Evolutionary conservation across 2,329 filamentous ascomycete genomes (phyloP).

Genomic region (Colletotrichum plurivorum): DNA sequence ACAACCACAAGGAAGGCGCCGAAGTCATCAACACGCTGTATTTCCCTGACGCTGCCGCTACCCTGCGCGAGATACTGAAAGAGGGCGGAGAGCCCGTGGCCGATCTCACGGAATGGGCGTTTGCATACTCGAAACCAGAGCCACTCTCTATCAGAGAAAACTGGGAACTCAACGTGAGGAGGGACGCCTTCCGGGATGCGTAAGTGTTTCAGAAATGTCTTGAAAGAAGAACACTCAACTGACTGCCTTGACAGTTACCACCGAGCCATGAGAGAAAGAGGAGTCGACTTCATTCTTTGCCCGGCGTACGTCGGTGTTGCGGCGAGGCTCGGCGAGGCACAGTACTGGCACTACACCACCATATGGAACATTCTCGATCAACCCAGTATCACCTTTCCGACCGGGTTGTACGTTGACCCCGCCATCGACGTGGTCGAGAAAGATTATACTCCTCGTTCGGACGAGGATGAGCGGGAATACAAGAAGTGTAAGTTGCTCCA

Average conservation of each 20-base stretch:
- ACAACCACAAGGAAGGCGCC: constrained; percentile 43
- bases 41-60: constrained; percentile 46
- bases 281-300: constrained; percentile 47
- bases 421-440: constrained; percentile 10
- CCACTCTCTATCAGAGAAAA: constrained; percentile 40
- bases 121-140: constrained; percentile 37
- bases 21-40: constrained; percentile 44
- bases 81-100: constrained; percentile 47
- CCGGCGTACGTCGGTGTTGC: constrained; percentile 45
- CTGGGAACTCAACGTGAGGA: constrained; percentile 43
- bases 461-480: constrained; percentile 21
- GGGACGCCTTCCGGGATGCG: constrained; percentile 39
- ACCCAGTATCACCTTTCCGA: constrained; percentile 47
- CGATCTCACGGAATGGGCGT: constrained; percentile 46
- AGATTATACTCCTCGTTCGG: constrained; percentile 16
- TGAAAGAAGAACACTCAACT: constrained; percentile 44
- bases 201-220: constrained; percentile 57
- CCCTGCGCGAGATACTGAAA: constrained; percentile 35
- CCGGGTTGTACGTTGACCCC: constrained; percentile 33
- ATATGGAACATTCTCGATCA: constrained; percentile 52
- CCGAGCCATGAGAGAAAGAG: constrained; percentile 42
- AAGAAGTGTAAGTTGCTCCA: constrained; percentile 29
- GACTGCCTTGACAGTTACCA: constrained; percentile 17
- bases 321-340: constrained; percentile 40
- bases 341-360: constrained; percentile 48